Evolutionary conservation across 306 rosid species (phyloP).

Genomic region (Glycine tomentella): DNA sequence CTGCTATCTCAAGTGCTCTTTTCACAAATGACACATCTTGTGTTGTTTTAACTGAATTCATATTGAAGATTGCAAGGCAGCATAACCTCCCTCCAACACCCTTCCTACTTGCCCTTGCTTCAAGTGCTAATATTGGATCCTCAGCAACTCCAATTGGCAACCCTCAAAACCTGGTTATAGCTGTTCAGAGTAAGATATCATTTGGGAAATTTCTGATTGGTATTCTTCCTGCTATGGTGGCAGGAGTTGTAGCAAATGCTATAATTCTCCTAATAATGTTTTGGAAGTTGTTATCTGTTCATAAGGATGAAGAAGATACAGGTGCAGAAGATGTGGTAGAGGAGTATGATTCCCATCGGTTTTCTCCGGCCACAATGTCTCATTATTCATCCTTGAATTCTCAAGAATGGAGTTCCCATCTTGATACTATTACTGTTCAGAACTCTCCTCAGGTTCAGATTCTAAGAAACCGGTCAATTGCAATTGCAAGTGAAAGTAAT

Average conservation of each 20-base stretch:
- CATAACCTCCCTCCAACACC: conserved; percentile 85
- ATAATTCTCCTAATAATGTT: conserved; percentile 55
- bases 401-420: conserved; percentile 51
- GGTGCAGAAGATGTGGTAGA: conserved; percentile 50
- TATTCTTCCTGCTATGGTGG: conserved; percentile 73
- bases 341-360: conserved; percentile 63
- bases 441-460: conserved; percentile 53
- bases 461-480: conserved; percentile 50
- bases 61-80: conserved; percentile 76
- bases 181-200: conserved; percentile 70
- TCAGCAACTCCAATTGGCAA: conserved; percentile 84
- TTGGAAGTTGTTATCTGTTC: conserved; percentile 62
- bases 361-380: conserved; percentile 77
- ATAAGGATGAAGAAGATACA: conserved; percentile 66
- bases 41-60: conserved; percentile 80
- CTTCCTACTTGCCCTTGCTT: conserved; percentile 80
- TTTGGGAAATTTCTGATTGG: conserved; percentile 67
- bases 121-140: conserved; percentile 84
- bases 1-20: conserved; percentile 79
- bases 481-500: conserved; percentile 48
- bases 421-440: conserved; percentile 44
- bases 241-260: conserved; percentile 67
- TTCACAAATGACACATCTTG: conserved; percentile 84
- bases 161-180: conserved; percentile 82
- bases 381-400: conserved; percentile 57